A percentile compares a stretch with the other conserved stretches of the same genome.
phyloP scores from a whole-genome alignment of 2,329 filamentous ascomycete genomes.

The Mariannaea elegans region DNA sequence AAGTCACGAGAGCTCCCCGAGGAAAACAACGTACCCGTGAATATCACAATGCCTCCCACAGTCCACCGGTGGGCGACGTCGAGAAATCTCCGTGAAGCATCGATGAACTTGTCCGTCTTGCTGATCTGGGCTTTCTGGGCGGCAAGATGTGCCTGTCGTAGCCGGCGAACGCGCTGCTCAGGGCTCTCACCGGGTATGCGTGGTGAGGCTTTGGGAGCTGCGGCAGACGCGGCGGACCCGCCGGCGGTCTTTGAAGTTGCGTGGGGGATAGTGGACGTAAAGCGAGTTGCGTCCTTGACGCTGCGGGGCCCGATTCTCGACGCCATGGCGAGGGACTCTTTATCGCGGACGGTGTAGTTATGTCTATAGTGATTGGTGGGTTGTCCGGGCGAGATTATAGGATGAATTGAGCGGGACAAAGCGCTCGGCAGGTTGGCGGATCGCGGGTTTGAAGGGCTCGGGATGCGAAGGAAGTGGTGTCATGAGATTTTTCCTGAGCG shows the following conservation, averaged over 20 bases:
- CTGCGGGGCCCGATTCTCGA: conserved; percentile 66
- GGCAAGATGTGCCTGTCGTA: conserved; percentile 74
- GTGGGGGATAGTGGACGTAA: conserved; percentile 63
- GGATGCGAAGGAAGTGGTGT: conserved; percentile 42
- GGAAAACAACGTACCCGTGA: conserved; percentile 58
- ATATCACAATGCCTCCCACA: conserved; percentile 62
- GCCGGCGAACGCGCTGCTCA: conserved; percentile 73
- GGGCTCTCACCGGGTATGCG: conserved; percentile 65
- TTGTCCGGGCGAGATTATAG: neutral
- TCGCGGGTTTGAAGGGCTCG: conserved; percentile 29
- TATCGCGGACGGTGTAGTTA: neutral
- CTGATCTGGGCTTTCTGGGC: conserved; percentile 68
- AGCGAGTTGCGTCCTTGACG: conserved; percentile 82
- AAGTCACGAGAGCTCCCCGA: neutral
- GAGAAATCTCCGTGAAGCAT: conserved; percentile 58
- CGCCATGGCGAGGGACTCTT: conserved; percentile 45
- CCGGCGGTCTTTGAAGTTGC: conserved; percentile 68
- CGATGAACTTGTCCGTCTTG: conserved; percentile 59
- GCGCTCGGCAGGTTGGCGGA: conserved; percentile 11
- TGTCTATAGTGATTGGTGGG: neutral
- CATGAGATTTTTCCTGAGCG: conserved; percentile 49
- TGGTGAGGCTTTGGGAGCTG: conserved; percentile 37
- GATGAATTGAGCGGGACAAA: conserved; percentile 3
- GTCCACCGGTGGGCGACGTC: conserved; percentile 66
- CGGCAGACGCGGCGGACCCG: conserved; percentile 47